A percentile compares a stretch with the other conserved stretches of the same genome.
These are phyloP conservation scores for Volvox africanus DNA, from an alignment of 139 green algal species.

Conservation along the genomic window DNA sequence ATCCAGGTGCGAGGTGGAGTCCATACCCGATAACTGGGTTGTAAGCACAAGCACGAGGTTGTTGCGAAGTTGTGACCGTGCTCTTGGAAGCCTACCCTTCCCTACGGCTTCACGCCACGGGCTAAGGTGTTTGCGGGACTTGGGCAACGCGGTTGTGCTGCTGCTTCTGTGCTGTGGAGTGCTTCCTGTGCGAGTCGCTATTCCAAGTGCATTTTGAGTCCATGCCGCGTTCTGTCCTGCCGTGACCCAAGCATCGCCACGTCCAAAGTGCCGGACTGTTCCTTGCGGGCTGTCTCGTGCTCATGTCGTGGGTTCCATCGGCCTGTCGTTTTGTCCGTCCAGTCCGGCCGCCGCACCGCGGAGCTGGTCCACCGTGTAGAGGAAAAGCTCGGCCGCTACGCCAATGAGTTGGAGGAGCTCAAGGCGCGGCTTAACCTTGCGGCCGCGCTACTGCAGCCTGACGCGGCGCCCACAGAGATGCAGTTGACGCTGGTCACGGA, in stretches of 20 bases:
- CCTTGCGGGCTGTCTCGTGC: no score
- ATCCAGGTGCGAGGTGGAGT: conserved; percentile 1
- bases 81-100: no score
- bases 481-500: conserved; percentile 46
- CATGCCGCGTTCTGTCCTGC: not conserved
- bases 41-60: no score
- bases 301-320: no score
- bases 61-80: no score
- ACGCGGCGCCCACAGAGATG: conserved; percentile 44
- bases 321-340: not conserved
- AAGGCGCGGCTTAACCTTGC: conserved; percentile 14
- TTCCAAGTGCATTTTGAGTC: not conserved
- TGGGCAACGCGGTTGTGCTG: no score
- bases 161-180: no score
- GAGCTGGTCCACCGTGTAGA: conserved; percentile 40
- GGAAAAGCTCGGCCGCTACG: conserved; percentile 39
- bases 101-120: no score
- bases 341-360: conserved; percentile 33
- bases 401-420: conserved; percentile 39
- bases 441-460: conserved; percentile 42
- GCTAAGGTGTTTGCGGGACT: no score
- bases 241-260: not conserved
- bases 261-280: no score
- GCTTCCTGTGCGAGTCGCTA: no score
- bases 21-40: no score